Evolutionary conservation across 805 yeast genomes (phyloP).

Genomic region (Starmerella vaccinii): DNA sequence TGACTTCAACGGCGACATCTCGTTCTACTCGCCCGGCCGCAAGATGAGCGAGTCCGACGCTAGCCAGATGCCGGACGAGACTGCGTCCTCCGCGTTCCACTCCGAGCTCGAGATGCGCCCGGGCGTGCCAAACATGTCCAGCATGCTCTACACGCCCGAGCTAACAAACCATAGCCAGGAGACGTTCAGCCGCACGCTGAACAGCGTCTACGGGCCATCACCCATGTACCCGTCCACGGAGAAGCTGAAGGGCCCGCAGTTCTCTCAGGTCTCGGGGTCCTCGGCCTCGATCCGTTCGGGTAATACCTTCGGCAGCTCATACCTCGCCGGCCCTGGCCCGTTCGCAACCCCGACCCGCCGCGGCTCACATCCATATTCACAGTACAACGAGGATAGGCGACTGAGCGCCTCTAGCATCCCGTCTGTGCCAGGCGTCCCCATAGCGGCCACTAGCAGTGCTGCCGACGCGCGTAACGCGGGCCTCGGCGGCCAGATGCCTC

Average conservation of each 20-base stretch:
- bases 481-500: too few species aligned
- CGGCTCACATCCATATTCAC: background rate
- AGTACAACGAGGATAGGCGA: constrained; percentile 1
- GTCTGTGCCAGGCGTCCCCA: background rate
- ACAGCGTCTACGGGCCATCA: constrained; percentile 22
- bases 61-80: background rate
- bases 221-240: constrained; percentile 22
- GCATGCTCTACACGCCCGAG: constrained; percentile 16
- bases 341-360: constrained; percentile 19
- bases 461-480: too few species aligned
- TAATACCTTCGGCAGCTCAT: background rate
- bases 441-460: background rate
- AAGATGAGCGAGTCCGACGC: constrained; percentile 2
- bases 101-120: constrained; percentile 7
- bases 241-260: constrained; percentile 15
- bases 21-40: constrained; percentile 17
- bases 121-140: background rate
- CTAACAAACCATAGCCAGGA: constrained; percentile 17
- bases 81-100: constrained; percentile 5
- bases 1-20: constrained; percentile 32
- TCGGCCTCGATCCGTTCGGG: constrained; percentile 4
- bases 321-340: constrained; percentile 9
- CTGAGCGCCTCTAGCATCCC: background rate
- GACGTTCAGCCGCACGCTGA: constrained; percentile 24
- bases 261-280: constrained; percentile 1